phyloP scores from a whole-genome alignment of 768 basidiomycete genomes.

The Exidia glandulosa region DNA sequence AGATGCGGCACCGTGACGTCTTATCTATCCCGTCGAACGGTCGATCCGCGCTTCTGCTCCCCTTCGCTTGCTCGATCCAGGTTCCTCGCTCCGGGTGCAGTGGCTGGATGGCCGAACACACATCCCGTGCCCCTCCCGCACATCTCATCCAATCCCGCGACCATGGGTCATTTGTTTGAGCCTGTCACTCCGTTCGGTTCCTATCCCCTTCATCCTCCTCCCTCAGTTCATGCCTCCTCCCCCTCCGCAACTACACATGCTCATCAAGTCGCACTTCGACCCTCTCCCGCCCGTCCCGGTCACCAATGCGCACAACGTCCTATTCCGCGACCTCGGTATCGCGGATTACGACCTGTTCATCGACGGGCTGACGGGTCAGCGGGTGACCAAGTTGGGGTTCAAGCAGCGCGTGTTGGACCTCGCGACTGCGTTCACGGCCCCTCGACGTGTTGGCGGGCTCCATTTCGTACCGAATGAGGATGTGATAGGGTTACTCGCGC shows the following conservation, averaged over 20 bases:
- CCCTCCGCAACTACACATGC: slow-evolving; percentile 26
- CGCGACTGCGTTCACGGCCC: slow-evolving; percentile 37
- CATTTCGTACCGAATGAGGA: background rate
- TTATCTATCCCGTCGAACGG: no score
- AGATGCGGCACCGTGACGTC: no score
- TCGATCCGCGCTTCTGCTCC: background rate
- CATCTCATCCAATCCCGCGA: no score
- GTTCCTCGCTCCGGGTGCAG: background rate
- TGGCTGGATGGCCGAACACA: background rate
- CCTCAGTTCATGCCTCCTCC: no score
- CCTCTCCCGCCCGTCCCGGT: slow-evolving; percentile 37
- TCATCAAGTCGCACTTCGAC: slow-evolving; percentile 47
- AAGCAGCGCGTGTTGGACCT: slow-evolving; percentile 39
- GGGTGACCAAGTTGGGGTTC: slow-evolving; percentile 37
- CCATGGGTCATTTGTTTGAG: no score
- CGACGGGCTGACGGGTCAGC: slow-evolving; percentile 40
- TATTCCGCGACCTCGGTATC: slow-evolving; percentile 46
- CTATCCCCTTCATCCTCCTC: background rate
- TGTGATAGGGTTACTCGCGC: background rate
- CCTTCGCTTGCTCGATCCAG: background rate
- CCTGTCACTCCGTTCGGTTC: no score
- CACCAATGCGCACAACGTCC: slow-evolving; percentile 41
- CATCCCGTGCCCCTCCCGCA: no score
- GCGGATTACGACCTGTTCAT: slow-evolving; percentile 46
- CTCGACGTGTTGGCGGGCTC: background rate